Conservation (phyloP, 1,139 yeast genomes). For the Geotrichum phurueaensis region DNA sequence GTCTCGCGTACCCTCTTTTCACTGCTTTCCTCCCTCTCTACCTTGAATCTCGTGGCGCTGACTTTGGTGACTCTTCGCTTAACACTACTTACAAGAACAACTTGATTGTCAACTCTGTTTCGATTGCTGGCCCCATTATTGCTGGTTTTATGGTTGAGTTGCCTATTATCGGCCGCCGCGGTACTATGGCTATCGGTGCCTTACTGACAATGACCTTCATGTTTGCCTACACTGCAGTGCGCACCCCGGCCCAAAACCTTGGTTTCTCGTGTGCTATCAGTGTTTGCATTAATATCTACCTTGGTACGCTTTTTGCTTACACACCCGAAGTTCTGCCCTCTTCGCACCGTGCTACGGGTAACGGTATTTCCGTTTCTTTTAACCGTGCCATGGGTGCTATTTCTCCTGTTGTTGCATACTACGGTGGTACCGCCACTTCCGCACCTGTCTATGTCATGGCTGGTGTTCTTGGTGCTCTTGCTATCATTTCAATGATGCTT, state of each 20-base stretch:
- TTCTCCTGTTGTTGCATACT: constrained; percentile 50
- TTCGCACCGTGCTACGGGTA: constrained; percentile 51
- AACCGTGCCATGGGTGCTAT: constrained; percentile 46
- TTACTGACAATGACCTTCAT: constrained; percentile 48
- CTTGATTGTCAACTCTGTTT: constrained; percentile 45
- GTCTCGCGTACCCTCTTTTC: constrained; percentile 49
- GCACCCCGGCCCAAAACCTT: constrained; percentile 46
- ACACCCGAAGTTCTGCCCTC: constrained; percentile 51
- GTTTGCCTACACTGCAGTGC: constrained; percentile 52
- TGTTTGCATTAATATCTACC: constrained; percentile 48
- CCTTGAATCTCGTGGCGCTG: constrained; percentile 44
- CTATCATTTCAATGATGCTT: constrained; percentile 40
- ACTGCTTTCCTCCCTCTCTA: constrained; percentile 48
- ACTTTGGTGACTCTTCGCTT: constrained; percentile 37
- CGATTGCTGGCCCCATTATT: constrained; percentile 53
- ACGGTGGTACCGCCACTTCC: constrained; percentile 39
- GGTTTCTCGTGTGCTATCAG: constrained; percentile 50
- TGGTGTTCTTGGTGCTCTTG: constrained; percentile 44
- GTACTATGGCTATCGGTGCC: constrained; percentile 51
- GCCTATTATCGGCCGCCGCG: constrained; percentile 50
- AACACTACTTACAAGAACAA: constrained; percentile 47
- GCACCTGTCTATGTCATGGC: constrained; percentile 59
- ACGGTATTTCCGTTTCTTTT: constrained; percentile 46
- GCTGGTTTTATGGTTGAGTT: constrained; percentile 43
- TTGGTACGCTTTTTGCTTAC: constrained; percentile 37